Evolutionary conservation across 2,329 filamentous ascomycete genomes (phyloP).

Genomic region (Graphilbum ipis-grandicollis): DNA sequence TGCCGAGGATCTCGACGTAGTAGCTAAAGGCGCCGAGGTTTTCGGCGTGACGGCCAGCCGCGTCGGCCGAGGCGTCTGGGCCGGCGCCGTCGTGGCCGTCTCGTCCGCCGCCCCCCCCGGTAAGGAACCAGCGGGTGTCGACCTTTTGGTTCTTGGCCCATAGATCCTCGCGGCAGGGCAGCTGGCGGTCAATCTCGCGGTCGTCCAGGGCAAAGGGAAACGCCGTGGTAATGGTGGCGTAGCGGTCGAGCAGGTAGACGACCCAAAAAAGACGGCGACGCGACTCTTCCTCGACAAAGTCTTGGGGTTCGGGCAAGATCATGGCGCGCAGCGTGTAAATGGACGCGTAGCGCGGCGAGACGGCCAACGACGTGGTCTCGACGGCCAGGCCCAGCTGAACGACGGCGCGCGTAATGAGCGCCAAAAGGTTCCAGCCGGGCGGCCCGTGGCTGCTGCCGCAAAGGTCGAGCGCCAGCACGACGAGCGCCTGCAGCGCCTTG

Average conservation of each 20-base stretch:
- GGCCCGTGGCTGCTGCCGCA: slow-evolving; percentile 79
- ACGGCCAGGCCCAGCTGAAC: slow-evolving; percentile 77
- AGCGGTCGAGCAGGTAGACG: slow-evolving; percentile 78
- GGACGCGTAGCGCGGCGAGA: slow-evolving; percentile 63
- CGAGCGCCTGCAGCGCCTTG: slow-evolving; percentile 70
- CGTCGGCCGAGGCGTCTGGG: no score
- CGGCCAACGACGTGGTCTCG: slow-evolving; percentile 62
- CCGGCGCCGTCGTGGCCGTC: not conserved
- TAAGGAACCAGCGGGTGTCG: slow-evolving; percentile 67
- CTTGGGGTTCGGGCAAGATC: slow-evolving; percentile 63
- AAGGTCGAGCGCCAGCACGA: slow-evolving; percentile 72
- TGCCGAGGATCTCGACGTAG: slow-evolving; percentile 77
- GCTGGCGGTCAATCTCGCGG: slow-evolving; percentile 70
- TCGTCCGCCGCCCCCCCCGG: slow-evolving; percentile 15
- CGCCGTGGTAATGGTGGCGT: slow-evolving; percentile 77
- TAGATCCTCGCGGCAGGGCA: slow-evolving; percentile 76
- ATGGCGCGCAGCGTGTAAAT: slow-evolving; percentile 82
- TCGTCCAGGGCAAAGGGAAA: slow-evolving; percentile 86
- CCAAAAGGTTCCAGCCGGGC: slow-evolving; percentile 82
- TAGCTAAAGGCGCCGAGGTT: slow-evolving; percentile 79
- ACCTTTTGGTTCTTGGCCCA: slow-evolving; percentile 73
- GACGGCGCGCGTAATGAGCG: slow-evolving; percentile 72
- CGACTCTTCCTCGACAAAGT: slow-evolving; percentile 82
- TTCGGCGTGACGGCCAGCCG: slow-evolving; percentile 39
- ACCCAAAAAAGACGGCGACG: slow-evolving; percentile 81